These are phyloP conservation scores for Chlorophyllum brunneum DNA, from an alignment of 768 basidiomycete genomes.

Conservation along the genomic window DNA sequence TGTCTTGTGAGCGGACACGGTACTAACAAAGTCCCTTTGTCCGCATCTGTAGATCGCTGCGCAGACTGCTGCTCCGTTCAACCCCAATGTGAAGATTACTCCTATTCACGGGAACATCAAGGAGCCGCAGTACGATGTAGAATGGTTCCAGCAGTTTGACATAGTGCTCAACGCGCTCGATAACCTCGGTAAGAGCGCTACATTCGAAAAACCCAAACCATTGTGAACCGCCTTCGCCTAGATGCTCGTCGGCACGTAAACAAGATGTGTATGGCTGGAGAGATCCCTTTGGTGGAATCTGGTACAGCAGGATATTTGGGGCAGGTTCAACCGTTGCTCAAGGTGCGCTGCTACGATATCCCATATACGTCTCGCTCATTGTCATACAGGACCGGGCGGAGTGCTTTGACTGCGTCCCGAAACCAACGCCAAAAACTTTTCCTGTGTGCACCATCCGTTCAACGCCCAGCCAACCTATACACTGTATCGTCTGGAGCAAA, in stretches of 20 bases:
- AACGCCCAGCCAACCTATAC: constrained; percentile 95
- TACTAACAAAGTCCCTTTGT: not conserved
- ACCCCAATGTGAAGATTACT: constrained; percentile 80
- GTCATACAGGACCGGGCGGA: constrained; percentile 71
- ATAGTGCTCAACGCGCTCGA: constrained; percentile 95
- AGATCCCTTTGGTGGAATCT: constrained; percentile 88
- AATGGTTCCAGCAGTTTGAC: constrained; percentile 89
- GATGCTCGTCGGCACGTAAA: constrained; percentile 96
- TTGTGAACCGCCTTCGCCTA: constrained; percentile 23
- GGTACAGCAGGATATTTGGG: constrained; percentile 97
- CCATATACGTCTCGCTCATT: not conserved
- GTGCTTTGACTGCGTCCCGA: constrained; percentile 95
- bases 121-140: constrained; percentile 81
- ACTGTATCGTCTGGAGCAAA: constrained; percentile 99
- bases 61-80: constrained; percentile 77
- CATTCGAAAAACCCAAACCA: not conserved
- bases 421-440: constrained; percentile 90
- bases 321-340: constrained; percentile 91
- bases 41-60: constrained; percentile 61
- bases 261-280: constrained; percentile 94
- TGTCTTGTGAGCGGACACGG: not conserved
- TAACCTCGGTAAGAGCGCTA: constrained; percentile 72
- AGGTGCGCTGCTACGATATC: constrained; percentile 41
- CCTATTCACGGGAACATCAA: constrained; percentile 97
- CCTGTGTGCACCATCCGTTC: constrained; percentile 98